These are phyloP conservation scores for Cyclotella cryptica DNA, from an alignment of 108 stramenopile species.

Conservation along the genomic window DNA sequence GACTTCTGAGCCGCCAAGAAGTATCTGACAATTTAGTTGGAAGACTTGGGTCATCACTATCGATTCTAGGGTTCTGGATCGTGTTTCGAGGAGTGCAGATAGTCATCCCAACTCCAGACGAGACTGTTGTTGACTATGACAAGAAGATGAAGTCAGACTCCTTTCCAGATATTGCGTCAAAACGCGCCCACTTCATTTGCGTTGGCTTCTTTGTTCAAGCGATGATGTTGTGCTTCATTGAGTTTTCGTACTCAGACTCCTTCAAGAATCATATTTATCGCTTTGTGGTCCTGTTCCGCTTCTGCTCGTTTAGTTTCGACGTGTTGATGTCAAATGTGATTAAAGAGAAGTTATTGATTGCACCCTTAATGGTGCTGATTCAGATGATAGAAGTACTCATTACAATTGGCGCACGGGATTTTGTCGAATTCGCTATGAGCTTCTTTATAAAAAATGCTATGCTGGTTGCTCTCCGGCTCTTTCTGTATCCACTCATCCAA, in stretches of 20 bases:
- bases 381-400: conserved; percentile 71
- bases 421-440: conserved; percentile 75
- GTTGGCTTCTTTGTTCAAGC: conserved; percentile 47
- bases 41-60: conserved; percentile 67
- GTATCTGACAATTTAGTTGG: conserved; percentile 65
- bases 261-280: conserved; percentile 69
- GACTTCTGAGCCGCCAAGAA: conserved; percentile 56
- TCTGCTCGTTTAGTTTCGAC: conserved; percentile 70
- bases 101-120: conserved; percentile 44
- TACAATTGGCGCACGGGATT: conserved; percentile 83
- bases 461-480: conserved; percentile 71
- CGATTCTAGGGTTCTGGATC: conserved; percentile 69
- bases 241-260: conserved; percentile 78
- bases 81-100: conserved; percentile 42
- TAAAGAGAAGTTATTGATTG: conserved; percentile 68
- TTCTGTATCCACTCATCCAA: conserved; percentile 74
- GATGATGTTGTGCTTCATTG: conserved; percentile 66
- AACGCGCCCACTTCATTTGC: conserved; percentile 76
- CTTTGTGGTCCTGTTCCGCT: conserved; percentile 74
- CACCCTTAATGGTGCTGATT: conserved; percentile 70
- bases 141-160: conserved; percentile 24
- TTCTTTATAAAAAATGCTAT: conserved; percentile 73
- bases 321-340: conserved; percentile 57
- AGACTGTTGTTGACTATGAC: conserved; percentile 18
- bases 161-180: conserved; percentile 65